Conservation (phyloP, 1,284 basidiomycete genomes). For the Cystobasidium slooffiae region DNA sequence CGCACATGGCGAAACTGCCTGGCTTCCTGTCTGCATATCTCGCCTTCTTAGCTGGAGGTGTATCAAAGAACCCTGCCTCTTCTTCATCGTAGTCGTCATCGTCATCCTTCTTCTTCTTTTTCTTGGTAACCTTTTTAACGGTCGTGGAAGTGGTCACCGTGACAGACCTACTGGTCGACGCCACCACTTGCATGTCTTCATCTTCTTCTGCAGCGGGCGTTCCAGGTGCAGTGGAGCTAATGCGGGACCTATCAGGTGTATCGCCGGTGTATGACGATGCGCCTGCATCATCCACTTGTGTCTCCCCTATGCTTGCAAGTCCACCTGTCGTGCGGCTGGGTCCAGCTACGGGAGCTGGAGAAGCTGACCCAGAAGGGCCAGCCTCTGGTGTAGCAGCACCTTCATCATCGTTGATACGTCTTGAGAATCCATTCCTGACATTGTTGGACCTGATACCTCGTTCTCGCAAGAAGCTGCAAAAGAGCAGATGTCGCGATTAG, state of each 20-base stretch:
- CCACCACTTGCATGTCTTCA: constrained; percentile 22
- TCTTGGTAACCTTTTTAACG: constrained; percentile 53
- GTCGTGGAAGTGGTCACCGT: constrained; percentile 56
- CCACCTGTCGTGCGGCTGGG: constrained; percentile 19
- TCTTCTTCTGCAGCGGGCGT: constrained; percentile 36
- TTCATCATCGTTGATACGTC: constrained; percentile 28
- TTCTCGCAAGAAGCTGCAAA: constrained; percentile 23
- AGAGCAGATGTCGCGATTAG: background rate
- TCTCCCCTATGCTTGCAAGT: constrained; percentile 15
- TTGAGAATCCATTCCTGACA: constrained; percentile 36
- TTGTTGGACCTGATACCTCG: constrained; percentile 38
- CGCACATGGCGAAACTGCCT: constrained; percentile 81
- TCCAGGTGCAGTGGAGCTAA: constrained; percentile 27
- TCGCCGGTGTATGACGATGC: constrained; percentile 12
- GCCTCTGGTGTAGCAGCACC: constrained; percentile 16
- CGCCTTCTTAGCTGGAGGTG: constrained; percentile 52
- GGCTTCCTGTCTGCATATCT: constrained; percentile 63
- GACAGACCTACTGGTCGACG: constrained; percentile 34
- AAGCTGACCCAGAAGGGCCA: constrained; percentile 20
- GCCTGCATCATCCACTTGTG: constrained; percentile 19
- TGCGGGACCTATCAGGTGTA: constrained; percentile 27
- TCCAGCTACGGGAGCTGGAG: constrained; percentile 35
- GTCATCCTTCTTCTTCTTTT: constrained; percentile 62
- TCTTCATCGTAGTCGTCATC: constrained; percentile 62
- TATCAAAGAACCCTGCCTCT: constrained; percentile 61